Percentiles rank a stretch among this genome's conserved stretches.
phyloP scores from a whole-genome alignment of 257 asterid species.

The Gentiana macrophylla region DNA sequence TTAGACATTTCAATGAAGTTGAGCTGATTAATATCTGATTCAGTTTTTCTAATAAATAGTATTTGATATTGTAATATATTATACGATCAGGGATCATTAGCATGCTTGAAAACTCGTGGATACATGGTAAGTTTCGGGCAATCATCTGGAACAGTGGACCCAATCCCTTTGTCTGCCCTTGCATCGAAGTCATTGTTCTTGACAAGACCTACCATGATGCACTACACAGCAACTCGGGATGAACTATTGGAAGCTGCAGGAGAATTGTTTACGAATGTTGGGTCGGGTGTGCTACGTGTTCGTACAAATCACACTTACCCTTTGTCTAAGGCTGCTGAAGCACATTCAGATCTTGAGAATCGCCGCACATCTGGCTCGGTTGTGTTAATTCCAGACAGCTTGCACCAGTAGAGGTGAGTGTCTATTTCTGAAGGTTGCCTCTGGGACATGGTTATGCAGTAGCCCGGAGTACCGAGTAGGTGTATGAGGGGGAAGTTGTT shows the following conservation, averaged over 20 bases:
- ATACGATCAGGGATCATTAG: conserved; percentile 66
- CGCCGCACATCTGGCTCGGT: conserved; percentile 78
- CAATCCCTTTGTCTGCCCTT: conserved; percentile 59
- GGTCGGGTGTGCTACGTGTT: conserved; percentile 48
- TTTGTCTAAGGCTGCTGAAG: conserved; percentile 69
- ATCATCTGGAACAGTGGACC: conserved; percentile 78
- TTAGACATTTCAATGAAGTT: no score
- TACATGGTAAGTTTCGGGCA: conserved; percentile 90
- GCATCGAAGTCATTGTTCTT: conserved; percentile 67
- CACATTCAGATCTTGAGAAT: conserved; percentile 76
- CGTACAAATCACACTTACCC: conserved; percentile 71
- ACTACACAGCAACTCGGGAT: conserved; percentile 50
- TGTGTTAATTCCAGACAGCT: conserved; percentile 51
- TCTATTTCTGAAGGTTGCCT: neutral
- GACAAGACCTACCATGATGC: conserved; percentile 79
- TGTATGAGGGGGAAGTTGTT: no score
- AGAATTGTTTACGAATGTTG: conserved; percentile 61
- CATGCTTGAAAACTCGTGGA: conserved; percentile 76
- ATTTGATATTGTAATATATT: neutral
- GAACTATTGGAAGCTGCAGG: conserved; percentile 67
- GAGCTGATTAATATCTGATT: no score
- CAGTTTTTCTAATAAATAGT: no score
- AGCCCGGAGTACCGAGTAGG: no score
- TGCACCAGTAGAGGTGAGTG: neutral
- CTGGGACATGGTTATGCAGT: neutral